Evolutionary conservation across 208 protist species (phyloP).

Genomic region (Leishmania gerbilli): DNA sequence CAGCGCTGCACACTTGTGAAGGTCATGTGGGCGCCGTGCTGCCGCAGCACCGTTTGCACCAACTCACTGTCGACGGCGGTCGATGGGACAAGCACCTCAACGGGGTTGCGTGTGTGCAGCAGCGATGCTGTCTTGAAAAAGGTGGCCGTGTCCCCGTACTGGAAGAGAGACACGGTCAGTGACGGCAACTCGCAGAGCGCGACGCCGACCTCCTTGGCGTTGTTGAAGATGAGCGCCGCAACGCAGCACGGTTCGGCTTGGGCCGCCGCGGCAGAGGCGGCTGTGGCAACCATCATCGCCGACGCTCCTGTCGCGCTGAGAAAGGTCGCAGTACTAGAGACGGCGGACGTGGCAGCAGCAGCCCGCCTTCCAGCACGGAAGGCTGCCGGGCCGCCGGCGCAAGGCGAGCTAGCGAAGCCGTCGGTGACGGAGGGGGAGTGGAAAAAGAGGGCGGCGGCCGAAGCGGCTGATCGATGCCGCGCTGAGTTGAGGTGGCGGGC

Average conservation of each 20-base stretch:
- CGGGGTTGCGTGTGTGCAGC: slow-evolving; percentile 68
- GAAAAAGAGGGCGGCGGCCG: slow-evolving; percentile 18
- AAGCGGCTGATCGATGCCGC: slow-evolving; percentile 23
- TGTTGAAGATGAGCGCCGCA: slow-evolving; percentile 77
- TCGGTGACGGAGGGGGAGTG: slow-evolving; percentile 1
- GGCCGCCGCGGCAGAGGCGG: slow-evolving; percentile 4
- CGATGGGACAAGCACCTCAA: slow-evolving; percentile 74
- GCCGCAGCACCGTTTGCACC: slow-evolving; percentile 59
- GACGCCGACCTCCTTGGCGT: slow-evolving; percentile 68
- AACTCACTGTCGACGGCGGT: slow-evolving; percentile 56
- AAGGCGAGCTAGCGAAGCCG: neutral
- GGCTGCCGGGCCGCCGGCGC: neutral
- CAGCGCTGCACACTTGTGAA: slow-evolving; percentile 79
- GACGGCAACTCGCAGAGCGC: slow-evolving; percentile 68
- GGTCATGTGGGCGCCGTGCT: slow-evolving; percentile 58
- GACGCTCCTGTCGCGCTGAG: slow-evolving; percentile 1
- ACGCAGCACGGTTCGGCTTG: slow-evolving; percentile 50
- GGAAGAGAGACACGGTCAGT: slow-evolving; percentile 61
- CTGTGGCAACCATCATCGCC: neutral
- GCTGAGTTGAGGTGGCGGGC: slow-evolving; percentile 27
- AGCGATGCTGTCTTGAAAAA: slow-evolving; percentile 74
- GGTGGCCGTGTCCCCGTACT: slow-evolving; percentile 76
- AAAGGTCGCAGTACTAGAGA: slow-evolving; percentile 1
- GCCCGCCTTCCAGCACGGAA: neutral
- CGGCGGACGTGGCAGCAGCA: neutral